A percentile compares a stretch with the other conserved stretches of the same genome.
Evolutionary conservation across 2,329 filamentous ascomycete species (phyloP).

Genomic region (Fusarium penzigii): DNA sequence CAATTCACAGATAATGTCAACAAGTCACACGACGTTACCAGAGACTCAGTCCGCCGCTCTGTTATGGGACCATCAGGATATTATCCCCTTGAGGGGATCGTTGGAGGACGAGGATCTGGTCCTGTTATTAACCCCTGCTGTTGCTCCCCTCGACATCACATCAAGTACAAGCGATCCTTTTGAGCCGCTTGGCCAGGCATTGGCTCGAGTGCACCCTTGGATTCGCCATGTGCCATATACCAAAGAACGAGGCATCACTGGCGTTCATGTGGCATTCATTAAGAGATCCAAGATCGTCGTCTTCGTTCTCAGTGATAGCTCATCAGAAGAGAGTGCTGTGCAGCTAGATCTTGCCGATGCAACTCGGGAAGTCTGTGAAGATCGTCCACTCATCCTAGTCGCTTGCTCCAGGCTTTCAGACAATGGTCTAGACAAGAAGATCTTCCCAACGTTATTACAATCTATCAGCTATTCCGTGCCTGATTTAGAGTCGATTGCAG

Average conservation of each 20-base stretch:
- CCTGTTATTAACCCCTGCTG: conserved; percentile 62
- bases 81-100: conserved; percentile 48
- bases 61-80: conserved; percentile 45
- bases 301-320: conserved; percentile 58
- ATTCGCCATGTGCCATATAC: conserved; percentile 74
- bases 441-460: conserved; percentile 55
- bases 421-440: conserved; percentile 38
- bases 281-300: conserved; percentile 59
- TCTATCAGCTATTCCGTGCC: conserved; percentile 48
- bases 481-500: conserved; percentile 52
- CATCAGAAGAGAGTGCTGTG: conserved; percentile 47
- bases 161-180: conserved; percentile 64
- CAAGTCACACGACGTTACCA: conserved; percentile 6
- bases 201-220: conserved; percentile 59
- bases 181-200: conserved; percentile 65
- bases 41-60: conserved; percentile 28
- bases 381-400: conserved; percentile 53
- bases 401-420: conserved; percentile 50
- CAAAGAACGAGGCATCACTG: conserved; percentile 62
- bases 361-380: conserved; percentile 45
- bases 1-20: conserved; percentile 24
- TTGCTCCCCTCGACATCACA: conserved; percentile 46
- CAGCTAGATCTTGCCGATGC: conserved; percentile 54
- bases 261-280: conserved; percentile 63
- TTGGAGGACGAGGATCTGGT: conserved; percentile 54